A percentile compares a stretch with the other conserved stretches of the same genome.
Conservation (phyloP, 345 rosid species). For the Ceriops zippeliana region DNA sequence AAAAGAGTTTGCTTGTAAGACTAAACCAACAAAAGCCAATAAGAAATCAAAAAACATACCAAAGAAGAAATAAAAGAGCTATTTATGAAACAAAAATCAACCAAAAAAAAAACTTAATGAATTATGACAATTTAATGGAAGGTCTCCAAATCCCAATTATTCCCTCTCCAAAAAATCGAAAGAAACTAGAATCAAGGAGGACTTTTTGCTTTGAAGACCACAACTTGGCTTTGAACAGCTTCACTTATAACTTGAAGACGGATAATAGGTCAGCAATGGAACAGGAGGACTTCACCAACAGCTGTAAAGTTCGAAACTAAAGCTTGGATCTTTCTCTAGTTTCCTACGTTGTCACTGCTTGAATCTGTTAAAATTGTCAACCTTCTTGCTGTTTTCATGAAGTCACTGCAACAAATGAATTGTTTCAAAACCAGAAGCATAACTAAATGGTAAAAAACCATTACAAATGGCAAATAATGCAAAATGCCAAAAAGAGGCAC, state of each 20-base stretch:
- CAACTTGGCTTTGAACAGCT: constrained; percentile 17
- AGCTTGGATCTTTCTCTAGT: constrained; percentile 25
- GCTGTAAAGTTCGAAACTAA: constrained; percentile 43
- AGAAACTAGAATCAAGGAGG: constrained; percentile 17
- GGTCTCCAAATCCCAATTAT: constrained; percentile 2
- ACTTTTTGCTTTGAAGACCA: constrained; percentile 8
- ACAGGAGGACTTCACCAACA: constrained; percentile 19
- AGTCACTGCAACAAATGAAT: constrained; percentile 39
- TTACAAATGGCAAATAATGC: neutral
- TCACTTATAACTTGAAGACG: constrained; percentile 15
- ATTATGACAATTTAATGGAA: neutral
- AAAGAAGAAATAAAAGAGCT: neutral
- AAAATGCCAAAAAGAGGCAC: constrained; percentile 1
- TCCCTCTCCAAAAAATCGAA: constrained; percentile 1
- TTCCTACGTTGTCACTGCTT: constrained; percentile 45
- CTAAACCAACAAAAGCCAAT: neutral
- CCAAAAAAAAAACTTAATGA: neutral
- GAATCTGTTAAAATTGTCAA: constrained; percentile 53
- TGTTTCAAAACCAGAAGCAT: neutral
- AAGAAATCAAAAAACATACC: neutral
- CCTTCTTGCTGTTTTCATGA: constrained; percentile 47
- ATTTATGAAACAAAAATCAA: neutral
- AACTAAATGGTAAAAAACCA: neutral
- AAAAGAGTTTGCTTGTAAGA: constrained; percentile 20
- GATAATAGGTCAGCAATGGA: constrained; percentile 26